Base-by-base conservation (phyloP, 768 basidiomycete genomes). In the Porphyrellus cyaneotinctus region DNA sequence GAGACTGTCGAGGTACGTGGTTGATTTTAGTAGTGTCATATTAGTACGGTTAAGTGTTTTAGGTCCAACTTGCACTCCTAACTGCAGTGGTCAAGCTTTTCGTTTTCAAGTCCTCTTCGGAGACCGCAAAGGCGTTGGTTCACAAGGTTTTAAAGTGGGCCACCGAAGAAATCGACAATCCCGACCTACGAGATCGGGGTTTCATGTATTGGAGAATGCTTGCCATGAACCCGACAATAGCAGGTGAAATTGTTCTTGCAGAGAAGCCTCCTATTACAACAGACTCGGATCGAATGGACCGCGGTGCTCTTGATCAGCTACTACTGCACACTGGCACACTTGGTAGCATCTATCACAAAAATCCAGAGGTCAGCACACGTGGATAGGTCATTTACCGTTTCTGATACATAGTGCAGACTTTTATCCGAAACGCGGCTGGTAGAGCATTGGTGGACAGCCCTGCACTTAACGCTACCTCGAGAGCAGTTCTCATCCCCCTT, bases 201-300 rank as follows among this genome's bases (percentile, higher is more conserved):
- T 98, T 95, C 75, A 98, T 99, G 89, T 99, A 98, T 72, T 99
- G 97, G 97, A 85, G 97, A 35, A 79, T 99, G 73, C 80, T 98
- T 41, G 95, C 95, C 10, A 87, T 93, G 62, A 93, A 97, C 65
- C 93, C 95, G 2, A 74, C 85, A 9, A 86, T 87, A 0, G 95
- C 97, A 8, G 82, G 86, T 35, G 88, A 92, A 58, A 88, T 98
- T 57, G 95, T 98, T 32, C 77, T 98, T 18, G 79, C 91, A 15
- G 91, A 94, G 60, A 97, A 97, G 63, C 97, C 97, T 28, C 78
- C 93, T 3, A 98, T 99, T 58, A 95, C 93, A n/a, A 98, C 92
- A 3, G 95, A 98, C 67, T 91, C 94, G 4, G 97, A 99, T 64
- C 77, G 92, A 49, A 97, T 99, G 92, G 95, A 98, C 63, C 83